Conservation (phyloP, 1,284 basidiomycete genomes). For the Sporisorium sorghi region DNA sequence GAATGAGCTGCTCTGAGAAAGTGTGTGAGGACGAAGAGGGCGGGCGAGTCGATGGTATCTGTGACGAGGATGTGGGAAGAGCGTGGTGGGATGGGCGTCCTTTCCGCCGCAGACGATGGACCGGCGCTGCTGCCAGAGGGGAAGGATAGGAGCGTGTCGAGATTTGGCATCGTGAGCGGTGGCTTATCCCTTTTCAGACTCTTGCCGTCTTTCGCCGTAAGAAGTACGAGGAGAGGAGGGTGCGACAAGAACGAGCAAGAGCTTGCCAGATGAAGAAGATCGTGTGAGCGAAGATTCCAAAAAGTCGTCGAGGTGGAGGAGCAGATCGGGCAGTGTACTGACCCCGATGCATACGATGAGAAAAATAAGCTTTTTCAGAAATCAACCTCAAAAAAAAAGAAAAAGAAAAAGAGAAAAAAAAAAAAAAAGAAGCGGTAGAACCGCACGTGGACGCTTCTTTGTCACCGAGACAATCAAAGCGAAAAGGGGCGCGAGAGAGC, state of each 20-base stretch:
- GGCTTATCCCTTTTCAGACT: neutral
- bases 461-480: slow-evolving; percentile 4
- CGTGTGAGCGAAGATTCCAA: slow-evolving; percentile 12
- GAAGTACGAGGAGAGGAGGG: neutral
- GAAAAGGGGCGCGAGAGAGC: neutral
- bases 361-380: neutral
- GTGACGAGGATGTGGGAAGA: slow-evolving; percentile 53
- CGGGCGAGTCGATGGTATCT: slow-evolving; percentile 53
- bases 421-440: no score
- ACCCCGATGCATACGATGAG: no score
- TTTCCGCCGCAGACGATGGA: slow-evolving; percentile 13
- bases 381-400: neutral
- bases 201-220: neutral
- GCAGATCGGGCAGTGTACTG: neutral
- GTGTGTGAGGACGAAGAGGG: slow-evolving; percentile 45
- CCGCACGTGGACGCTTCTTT: slow-evolving; percentile 23
- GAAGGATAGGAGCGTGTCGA: slow-evolving; percentile 45
- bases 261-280: neutral
- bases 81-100: slow-evolving; percentile 43
- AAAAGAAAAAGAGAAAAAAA: neutral
- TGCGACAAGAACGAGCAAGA: neutral
- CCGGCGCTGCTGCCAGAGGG: slow-evolving; percentile 14
- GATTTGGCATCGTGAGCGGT: slow-evolving; percentile 42
- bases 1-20: slow-evolving; percentile 42
- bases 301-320: slow-evolving; percentile 17